Evolutionary conservation across 2,329 filamentous ascomycete genomes (phyloP).

Genomic region (Colletotrichum orbiculare): DNA sequence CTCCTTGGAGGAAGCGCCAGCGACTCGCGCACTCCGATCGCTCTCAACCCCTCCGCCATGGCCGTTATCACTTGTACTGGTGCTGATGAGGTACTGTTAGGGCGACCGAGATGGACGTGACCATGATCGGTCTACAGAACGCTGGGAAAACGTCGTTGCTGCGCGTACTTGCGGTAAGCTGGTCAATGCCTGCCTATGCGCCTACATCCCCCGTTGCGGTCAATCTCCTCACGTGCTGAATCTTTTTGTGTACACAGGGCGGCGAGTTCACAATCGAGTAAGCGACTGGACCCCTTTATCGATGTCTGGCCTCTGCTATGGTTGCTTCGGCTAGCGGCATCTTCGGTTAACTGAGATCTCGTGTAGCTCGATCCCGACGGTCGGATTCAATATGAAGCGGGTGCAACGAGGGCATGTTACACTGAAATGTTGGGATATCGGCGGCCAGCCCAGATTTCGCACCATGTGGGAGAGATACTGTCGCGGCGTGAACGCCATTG

Average conservation of each 20-base stretch:
- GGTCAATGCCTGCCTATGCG: conserved; percentile 25
- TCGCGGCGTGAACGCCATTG: conserved; percentile 95
- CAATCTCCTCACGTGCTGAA: conserved; percentile 47
- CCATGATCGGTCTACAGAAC: conserved; percentile 98
- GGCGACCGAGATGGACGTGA: conserved; percentile 99
- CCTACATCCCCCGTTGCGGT: not conserved
- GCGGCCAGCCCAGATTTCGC: conserved; percentile 94
- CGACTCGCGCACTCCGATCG: conserved; percentile 29
- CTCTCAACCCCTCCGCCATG: conserved; percentile 26
- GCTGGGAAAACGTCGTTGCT: conserved; percentile 97
- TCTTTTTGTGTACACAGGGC: conserved; percentile 68
- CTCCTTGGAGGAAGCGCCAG: conserved; percentile 12
- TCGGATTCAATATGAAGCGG: conserved; percentile 99
- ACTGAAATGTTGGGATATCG: conserved; percentile 98
- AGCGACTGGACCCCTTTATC: conserved; percentile 54
- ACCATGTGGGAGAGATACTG: conserved; percentile 99
- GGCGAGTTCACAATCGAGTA: conserved; percentile 99
- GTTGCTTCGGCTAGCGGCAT: conserved; percentile 20
- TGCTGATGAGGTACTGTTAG: conserved; percentile 58
- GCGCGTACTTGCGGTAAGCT: conserved; percentile 90
- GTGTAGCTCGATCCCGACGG: conserved; percentile 93
- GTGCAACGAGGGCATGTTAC: conserved; percentile 98
- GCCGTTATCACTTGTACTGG: conserved; percentile 14
- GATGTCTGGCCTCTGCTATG: conserved; percentile 10
- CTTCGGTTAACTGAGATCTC: conserved; percentile 42